Evolutionary conservation across 1,284 basidiomycete genomes (phyloP), one percentile per base, ranked within the genome.

Genomic region (Papiliotrema terrestris): DNA sequence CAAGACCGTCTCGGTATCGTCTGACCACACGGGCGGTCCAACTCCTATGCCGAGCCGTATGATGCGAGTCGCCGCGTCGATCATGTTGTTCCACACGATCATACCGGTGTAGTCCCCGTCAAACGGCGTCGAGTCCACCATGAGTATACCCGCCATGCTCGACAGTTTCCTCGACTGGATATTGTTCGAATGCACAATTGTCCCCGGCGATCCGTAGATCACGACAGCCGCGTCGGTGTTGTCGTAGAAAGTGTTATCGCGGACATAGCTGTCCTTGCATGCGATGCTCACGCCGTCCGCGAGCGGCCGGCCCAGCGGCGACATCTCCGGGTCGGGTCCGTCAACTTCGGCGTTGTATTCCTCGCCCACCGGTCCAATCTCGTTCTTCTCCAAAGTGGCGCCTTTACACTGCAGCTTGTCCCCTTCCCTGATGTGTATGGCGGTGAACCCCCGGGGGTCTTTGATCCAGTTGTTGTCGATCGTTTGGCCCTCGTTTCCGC

Each of bases 1-100:
- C 17, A 78, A 62, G 23, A 73, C 56, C 0, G 73, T 75, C 39
- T 75, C 71, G n/a, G 70, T 72, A 58, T 77, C 74, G 57, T 75
- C 77, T 23, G 73, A 75, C 68, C 76, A 76, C 4, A 77, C 71
- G 41, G 76, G 67, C 6, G 74, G 59, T 2, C 78, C 79, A 26
- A 79, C 58, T 9, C 78, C 79, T 49, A 80, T 77, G 8, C 76
- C 79, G n/a, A 80, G 71, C 29, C 79, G 72, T 57, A 80, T 78
- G 32, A 75, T 66, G 1, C 64, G 49, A 6, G 51, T 55, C 0
- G 67, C 66, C 1, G 76, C 76, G 41, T 75, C 69, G 32, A 78
- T 67, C 17, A 69, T 71, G 64, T 80, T 80, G 54, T 63, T 65
- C 38, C 67, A 61, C 51, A 80, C 73, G 4, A 69, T 51, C 17